Conservation (phyloP, 441 rosid genomes). For the Omphalea diandra region DNA sequence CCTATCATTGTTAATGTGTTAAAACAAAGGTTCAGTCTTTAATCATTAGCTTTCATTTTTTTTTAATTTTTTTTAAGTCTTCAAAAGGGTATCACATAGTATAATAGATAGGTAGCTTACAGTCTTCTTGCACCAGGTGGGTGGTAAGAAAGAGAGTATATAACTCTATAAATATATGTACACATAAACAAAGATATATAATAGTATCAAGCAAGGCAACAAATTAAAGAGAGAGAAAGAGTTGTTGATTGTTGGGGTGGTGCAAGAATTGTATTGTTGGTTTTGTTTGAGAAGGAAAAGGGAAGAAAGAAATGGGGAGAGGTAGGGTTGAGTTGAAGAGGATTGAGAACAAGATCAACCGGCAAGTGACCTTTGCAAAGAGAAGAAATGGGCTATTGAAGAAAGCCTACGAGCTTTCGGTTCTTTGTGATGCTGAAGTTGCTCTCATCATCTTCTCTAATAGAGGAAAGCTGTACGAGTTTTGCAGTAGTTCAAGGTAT, state of each 20-base stretch:
- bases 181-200: too few species aligned
- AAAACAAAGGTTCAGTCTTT: not conserved
- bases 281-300: not conserved
- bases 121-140: not conserved
- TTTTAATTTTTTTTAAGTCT: not conserved
- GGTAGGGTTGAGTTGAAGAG: slow-evolving; percentile 99
- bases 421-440: slow-evolving; percentile 97
- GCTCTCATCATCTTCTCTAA: slow-evolving; percentile 99
- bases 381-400: slow-evolving; percentile 94
- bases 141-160: slow-evolving; percentile 14
- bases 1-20: slow-evolving; percentile 18
- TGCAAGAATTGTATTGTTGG: not conserved
- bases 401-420: slow-evolving; percentile 99
- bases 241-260: not conserved
- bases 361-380: slow-evolving; percentile 99
- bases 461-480: slow-evolving; percentile 99
- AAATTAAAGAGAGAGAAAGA: not conserved
- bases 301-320: slow-evolving; percentile 69
- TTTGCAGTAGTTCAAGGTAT: slow-evolving; percentile 98
- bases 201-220: too few species aligned
- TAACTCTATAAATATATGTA: too few species aligned
- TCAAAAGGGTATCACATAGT: not conserved
- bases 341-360: slow-evolving; percentile 98
- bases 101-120: slow-evolving; percentile 2
- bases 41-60: too few species aligned